Evolutionary conservation across 192 early-diverging fungal species (phyloP), one percentile per base, ranked within the genome.

Genomic region (Entomortierella beljakovae): DNA sequence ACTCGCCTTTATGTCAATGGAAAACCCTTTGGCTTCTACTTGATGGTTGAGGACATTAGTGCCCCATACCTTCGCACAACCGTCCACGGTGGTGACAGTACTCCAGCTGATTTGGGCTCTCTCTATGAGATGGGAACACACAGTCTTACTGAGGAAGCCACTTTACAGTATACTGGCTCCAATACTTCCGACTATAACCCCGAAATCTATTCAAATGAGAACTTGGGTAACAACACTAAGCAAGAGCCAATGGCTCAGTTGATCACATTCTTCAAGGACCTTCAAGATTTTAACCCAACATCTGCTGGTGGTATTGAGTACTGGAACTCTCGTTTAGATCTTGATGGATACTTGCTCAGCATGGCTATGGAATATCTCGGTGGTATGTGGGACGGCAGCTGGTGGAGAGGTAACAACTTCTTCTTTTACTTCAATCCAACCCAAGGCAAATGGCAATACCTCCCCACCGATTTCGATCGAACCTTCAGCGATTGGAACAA

Each of bases 81-180:
- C 16, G 61, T 85, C 26, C 70, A 80, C 58, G 43, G 65, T 10
- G 60, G 67, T 1, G 42, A 50, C 28, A 43, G 25, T 6, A 43
- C 55, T 23, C 32, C 38, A 18, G 48, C 43, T 34, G 40, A 57
- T 0, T 10, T 81, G 42, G 83, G 83, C 26, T 57, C 66, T 11
- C 56, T 79, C 2, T 74, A 80, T 46, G 54, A 84, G 59, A 77
- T 71, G 43, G 74, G 75, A 26, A 75, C 80, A 0, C 80, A 68
- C 15, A 58, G 69, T 37, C 16, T 20, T 7, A 57, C 49, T n/a
- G 11, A 58, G 25, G 65, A 76, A 32, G 83, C 67, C 1, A 70
- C 75, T 23, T 51, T 84, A 37, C 42, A 53, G 20, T 84, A 64
- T 34, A 29, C 33, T n/a, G 83, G 83, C 13, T 26, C 80, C 4